Conservation (phyloP, 768 basidiomycete genomes). For the Suillus paluster region DNA sequence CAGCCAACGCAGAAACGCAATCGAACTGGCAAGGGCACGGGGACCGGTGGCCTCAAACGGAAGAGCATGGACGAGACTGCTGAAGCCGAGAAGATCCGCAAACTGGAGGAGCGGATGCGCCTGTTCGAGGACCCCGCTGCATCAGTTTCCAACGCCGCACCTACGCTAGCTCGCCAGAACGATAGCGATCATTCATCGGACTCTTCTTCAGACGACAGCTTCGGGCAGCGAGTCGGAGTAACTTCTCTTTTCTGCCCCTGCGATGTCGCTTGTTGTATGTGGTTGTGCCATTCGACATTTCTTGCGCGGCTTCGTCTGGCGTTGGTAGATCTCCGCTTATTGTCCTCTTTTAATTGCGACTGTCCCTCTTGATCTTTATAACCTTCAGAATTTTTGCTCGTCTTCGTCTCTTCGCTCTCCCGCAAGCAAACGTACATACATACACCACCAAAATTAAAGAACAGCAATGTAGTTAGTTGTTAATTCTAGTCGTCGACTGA, state of each 20-base stretch:
- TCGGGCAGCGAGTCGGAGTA: constrained; percentile 86
- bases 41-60: constrained; percentile 88
- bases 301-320: constrained; percentile 18
- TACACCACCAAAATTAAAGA: constrained; percentile 46
- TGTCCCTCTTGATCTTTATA: constrained; percentile 44
- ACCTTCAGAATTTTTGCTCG: constrained; percentile 25
- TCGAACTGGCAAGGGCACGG: constrained; percentile 75
- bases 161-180: constrained; percentile 34
- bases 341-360: constrained; percentile 30
- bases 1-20: constrained; percentile 68
- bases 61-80: constrained; percentile 98
- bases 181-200: constrained; percentile 81
- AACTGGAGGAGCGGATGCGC: constrained; percentile 86
- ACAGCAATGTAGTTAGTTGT: constrained; percentile 56
- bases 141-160: constrained; percentile 37
- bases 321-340: constrained; percentile 32
- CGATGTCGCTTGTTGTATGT: constrained; percentile 11
- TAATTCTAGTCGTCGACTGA: constrained; percentile 37
- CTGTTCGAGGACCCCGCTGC: constrained; percentile 69
- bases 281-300: constrained; percentile 6
- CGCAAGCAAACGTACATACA: constrained; percentile 43
- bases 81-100: constrained; percentile 93
- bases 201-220: constrained; percentile 78
- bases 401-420: constrained; percentile 22
- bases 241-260: constrained; percentile 23